These are phyloP conservation scores for Trifolium subterraneum DNA, from an alignment of 306 rosid genomes.

Conservation along the genomic window DNA sequence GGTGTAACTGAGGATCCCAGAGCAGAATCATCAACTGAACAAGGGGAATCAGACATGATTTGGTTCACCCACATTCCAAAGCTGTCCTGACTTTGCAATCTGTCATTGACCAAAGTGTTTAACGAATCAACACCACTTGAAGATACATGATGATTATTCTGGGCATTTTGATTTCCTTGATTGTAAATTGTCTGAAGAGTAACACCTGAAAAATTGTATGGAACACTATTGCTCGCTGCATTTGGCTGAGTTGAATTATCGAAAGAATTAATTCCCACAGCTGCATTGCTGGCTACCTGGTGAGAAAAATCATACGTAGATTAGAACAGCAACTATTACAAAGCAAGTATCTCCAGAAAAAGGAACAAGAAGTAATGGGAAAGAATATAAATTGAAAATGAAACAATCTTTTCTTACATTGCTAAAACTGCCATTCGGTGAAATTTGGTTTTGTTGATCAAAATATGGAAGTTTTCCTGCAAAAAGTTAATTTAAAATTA, in stretches of 20 bases:
- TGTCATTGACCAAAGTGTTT: conserved; percentile 48
- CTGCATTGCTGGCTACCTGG: conserved; percentile 58
- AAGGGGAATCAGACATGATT: conserved; percentile 62
- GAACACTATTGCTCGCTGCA: conserved; percentile 42
- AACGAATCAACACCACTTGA: conserved; percentile 43
- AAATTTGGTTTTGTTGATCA: conserved; percentile 64
- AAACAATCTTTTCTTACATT: conserved; percentile 60
- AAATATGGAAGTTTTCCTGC: conserved; percentile 57
- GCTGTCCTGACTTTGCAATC: conserved; percentile 85
- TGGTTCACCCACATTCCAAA: conserved; percentile 84
- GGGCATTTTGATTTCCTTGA: conserved; percentile 54
- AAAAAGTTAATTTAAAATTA: conserved; percentile 31
- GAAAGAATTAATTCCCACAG: conserved; percentile 53
- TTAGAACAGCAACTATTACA: conserved; percentile 29
- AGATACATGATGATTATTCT: conserved; percentile 46
- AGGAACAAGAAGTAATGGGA: neutral
- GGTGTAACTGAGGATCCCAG: conserved; percentile 63
- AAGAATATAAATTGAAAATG: neutral
- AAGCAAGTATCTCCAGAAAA: conserved; percentile 23
- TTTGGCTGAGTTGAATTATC: conserved; percentile 49
- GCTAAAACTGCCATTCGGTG: conserved; percentile 46
- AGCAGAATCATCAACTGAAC: conserved; percentile 59
- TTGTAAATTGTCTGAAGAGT: conserved; percentile 46
- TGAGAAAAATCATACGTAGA: conserved; percentile 37
- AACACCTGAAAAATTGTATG: conserved; percentile 47